These are phyloP conservation scores for Rhodofomes roseus DNA, from an alignment of 1,284 basidiomycete species.

Conservation along the genomic window DNA sequence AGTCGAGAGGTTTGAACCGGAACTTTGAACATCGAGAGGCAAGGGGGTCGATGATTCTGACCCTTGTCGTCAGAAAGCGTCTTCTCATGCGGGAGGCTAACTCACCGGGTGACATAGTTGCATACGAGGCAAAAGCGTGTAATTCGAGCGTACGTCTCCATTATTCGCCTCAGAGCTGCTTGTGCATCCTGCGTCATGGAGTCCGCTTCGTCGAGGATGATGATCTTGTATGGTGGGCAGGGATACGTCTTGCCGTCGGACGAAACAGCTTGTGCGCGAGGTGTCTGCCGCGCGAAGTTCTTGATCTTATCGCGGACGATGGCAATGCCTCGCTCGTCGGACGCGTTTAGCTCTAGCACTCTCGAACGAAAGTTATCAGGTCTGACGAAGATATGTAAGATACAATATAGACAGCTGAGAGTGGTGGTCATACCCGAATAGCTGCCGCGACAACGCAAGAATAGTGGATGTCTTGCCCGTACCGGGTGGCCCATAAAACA, in stretches of 20 bases:
- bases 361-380: conserved; percentile 93
- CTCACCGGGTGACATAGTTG: conserved; percentile 97
- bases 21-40: conserved; percentile 99
- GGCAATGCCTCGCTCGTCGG: conserved; percentile 95
- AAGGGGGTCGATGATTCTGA: conserved; percentile 97
- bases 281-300: conserved; percentile 94
- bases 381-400: conserved; percentile 34
- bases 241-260: conserved; percentile 87
- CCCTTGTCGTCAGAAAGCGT: not conserved
- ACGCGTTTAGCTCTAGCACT: conserved; percentile 98
- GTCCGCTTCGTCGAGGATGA: conserved; percentile 98
- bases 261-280: conserved; percentile 69
- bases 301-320: conserved; percentile 99
- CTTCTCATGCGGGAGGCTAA: conserved; percentile 4
- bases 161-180: conserved; percentile 92
- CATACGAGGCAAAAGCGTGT: conserved; percentile 98
- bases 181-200: conserved; percentile 99
- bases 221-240: conserved; percentile 98
- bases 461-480: conserved; percentile 99
- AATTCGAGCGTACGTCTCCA: conserved; percentile 97
- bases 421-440: conserved; percentile 77
- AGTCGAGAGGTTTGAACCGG: conserved; percentile 92
- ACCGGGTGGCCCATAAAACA: conserved; percentile 98
- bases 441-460: conserved; percentile 88
- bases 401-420: conserved; percentile 1